Base-by-base conservation (phyloP, 2,329 filamentous ascomycete species). In the Monilinia fructigena region DNA sequence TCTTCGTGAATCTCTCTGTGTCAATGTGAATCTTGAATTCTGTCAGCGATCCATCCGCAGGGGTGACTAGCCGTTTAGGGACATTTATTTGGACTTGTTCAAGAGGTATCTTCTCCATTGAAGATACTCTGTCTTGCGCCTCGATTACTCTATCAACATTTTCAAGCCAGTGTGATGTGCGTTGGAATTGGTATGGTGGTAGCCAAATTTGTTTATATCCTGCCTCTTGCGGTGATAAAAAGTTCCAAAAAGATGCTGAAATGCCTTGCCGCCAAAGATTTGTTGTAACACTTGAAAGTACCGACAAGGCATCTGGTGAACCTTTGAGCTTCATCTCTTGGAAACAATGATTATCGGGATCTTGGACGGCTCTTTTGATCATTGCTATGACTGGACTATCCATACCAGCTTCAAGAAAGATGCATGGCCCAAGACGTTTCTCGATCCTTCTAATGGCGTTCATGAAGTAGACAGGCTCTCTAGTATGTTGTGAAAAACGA, bases 221-320 rank as follows among this genome's bases (percentile, higher is more conserved):
- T 1, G n/a, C 14, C 45, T 60, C 70, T 62, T 77, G 72, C 3
- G 38, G 20, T 2, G 50, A 47, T 63, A 77, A 71, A 62, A 73
- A 74, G 0, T 69, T 66, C 77, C 77, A 79, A 68, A 73, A 77
- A 26, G 72, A 61, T 0, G 73, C 71, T 0, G n/a, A n/a, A 1
- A 73, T 26, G 2, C 76, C 75, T 5, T 61, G 26, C 23, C 67
- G 72, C 77, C 77, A 79, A 6, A 79, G 70, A 3, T 62, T 53
- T 6, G 55, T 28, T 1, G 69, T 71, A 2, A 71, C 67, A 28
- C 76, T 72, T 0, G 68, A 67, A 0, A 80, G 70, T 0, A 31
- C 45, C 1, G 70, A 48, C 16, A 69, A 69, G 10, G 28, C 60
- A 2, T 64, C 64, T 23, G 10, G 20, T 23, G 47, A 50, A 50